A percentile compares a stretch with the other conserved stretches of the same genome.
Evolutionary conservation across 768 basidiomycete species (phyloP).

Genomic region (Collybiopsis luxurians): DNA sequence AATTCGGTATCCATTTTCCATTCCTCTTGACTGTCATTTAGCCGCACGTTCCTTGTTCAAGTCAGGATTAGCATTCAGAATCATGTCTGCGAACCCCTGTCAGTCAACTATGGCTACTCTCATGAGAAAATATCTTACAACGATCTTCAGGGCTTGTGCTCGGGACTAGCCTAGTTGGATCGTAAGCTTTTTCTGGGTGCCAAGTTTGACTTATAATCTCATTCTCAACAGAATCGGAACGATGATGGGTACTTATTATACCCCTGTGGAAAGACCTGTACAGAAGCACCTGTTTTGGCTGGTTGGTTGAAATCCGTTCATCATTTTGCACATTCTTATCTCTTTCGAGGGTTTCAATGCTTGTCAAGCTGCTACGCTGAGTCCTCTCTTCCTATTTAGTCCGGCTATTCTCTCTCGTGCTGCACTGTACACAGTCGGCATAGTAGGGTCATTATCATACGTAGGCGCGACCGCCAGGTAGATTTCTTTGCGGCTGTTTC

Average conservation of each 20-base stretch:
- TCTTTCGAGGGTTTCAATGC: constrained; percentile 69
- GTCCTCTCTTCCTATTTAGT: constrained; percentile 85
- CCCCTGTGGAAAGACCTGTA: constrained; percentile 70
- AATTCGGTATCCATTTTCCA: too few relatives aligned
- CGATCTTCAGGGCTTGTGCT: constrained; percentile 80
- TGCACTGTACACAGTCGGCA: constrained; percentile 82
- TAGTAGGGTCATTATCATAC: constrained; percentile 84
- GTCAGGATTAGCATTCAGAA: constrained; percentile 61
- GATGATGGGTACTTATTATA: constrained; percentile 83
- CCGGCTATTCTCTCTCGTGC: constrained; percentile 85
- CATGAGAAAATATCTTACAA: constrained; percentile 2
- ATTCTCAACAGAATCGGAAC: constrained; percentile 56
- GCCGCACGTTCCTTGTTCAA: constrained; percentile 71
- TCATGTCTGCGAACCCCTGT: constrained; percentile 88
- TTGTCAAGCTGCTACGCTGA: constrained; percentile 83
- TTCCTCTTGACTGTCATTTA: neutral
- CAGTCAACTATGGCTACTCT: constrained; percentile 18
- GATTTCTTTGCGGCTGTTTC: neutral
- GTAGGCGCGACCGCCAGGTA: constrained; percentile 85
- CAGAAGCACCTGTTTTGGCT: constrained; percentile 84
- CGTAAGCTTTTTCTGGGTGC: too few relatives aligned
- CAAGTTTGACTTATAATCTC: too few relatives aligned
- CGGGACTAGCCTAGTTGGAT: constrained; percentile 68
- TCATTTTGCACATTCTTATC: neutral
- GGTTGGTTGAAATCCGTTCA: constrained; percentile 35